Evolutionary conservation across 2,329 filamentous ascomycete species (phyloP).

Genomic region (Podosphaera leucotricha): DNA sequence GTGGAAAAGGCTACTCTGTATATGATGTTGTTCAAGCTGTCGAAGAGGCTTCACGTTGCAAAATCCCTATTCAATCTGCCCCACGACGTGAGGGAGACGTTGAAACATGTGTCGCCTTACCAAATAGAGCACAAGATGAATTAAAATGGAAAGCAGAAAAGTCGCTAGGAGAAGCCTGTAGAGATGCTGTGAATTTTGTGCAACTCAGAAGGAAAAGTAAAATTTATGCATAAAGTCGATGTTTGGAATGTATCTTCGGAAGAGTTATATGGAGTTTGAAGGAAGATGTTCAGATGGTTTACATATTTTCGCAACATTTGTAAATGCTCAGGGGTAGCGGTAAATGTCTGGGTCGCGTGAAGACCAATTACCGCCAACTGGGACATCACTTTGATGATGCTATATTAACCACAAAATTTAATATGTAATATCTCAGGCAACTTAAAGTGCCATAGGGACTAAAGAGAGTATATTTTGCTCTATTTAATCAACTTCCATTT

Average conservation of each 20-base stretch:
- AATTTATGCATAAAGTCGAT: background rate
- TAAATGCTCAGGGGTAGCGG: background rate
- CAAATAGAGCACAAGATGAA: slow-evolving; percentile 19
- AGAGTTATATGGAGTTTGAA: background rate
- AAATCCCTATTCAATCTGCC: slow-evolving; percentile 18
- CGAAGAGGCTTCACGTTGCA: slow-evolving; percentile 16
- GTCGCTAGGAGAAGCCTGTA: slow-evolving; percentile 8
- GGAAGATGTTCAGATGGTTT: background rate
- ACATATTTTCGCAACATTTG: background rate
- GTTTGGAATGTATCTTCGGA: background rate
- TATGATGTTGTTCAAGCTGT: slow-evolving; percentile 21
- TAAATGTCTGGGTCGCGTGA: background rate
- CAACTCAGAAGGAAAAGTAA: background rate
- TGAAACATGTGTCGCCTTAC: slow-evolving; percentile 21
- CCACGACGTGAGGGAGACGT: slow-evolving; percentile 22
- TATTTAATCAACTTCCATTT: background rate
- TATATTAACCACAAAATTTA: background rate
- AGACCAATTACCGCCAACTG: too few species aligned
- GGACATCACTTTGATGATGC: too few species aligned
- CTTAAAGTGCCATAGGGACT: background rate
- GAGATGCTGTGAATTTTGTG: slow-evolving; percentile 3
- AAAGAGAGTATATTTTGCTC: too few species aligned
- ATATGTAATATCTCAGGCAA: background rate
- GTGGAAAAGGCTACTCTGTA: slow-evolving; percentile 23
- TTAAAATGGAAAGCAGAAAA: slow-evolving; percentile 20